Base-by-base conservation (phyloP, 345 rosid species). In the Pistacia atlantica region DNA sequence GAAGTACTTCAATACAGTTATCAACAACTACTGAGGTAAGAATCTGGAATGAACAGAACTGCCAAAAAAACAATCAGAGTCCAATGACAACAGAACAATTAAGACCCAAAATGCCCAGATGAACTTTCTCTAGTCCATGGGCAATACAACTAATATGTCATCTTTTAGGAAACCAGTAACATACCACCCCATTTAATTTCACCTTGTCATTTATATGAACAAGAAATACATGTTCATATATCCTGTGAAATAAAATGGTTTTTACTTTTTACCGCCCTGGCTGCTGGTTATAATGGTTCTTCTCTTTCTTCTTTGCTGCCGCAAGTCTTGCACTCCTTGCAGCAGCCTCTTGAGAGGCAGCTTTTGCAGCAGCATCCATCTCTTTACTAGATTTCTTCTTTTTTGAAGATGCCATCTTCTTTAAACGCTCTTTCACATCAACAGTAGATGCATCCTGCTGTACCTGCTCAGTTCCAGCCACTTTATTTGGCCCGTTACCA, bases 211-310 rank as follows among this genome's bases (percentile, higher is more conserved):
- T 67, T 81, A 63, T 78, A 81, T 83, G 80, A 81, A 82, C 56
- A 38, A 72, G 77, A 73, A 82, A 59, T 72, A 75, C 78, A 77
- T 77, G 86, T 79, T 79, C 83, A 71, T 62, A 63, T 65, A 65
- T 31, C 22, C 22, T 69, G 67, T 73, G 7, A 59, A 48, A 72
- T 49, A 28, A 52, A 65, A 71, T 1, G 14, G 37, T 25, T 25
- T 25, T 25, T 25, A 37, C 60, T 0, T 22, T 77, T 86, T 78
- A 88, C 83, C 94, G 85, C 75, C 84, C 81, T 2, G 94, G 94
- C 82, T 90, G 94, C 84, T 90, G 94, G 75, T 90, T 90, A 86
- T 90, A 90, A 77, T 90, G 94, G 69, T 82, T 89, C 86, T 88
- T 90, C 81, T 90, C 94, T 68, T 90, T 90, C 78, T 90, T 90